Base-by-base conservation (phyloP, 768 basidiomycete genomes). In the Coprinellus aureogranulatus region DNA sequence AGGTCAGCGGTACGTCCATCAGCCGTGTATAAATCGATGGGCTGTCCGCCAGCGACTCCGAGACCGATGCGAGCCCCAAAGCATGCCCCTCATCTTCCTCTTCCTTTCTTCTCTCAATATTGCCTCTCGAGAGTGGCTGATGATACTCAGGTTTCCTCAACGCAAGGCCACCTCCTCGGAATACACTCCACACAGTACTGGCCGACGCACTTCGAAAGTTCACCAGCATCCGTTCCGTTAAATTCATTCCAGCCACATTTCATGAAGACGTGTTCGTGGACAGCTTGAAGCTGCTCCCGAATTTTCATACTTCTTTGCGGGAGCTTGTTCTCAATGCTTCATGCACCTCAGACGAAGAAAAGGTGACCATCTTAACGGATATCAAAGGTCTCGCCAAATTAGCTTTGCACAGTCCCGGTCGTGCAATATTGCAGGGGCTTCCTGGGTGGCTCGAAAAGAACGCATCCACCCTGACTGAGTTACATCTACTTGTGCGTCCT, bases 391-490 rank as follows among this genome's bases (percentile, higher is more conserved):
- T 77, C 30, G 50, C 55, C 12, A 65, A 54, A 23, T 58, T 77
- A 49, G 67, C 67, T 20, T 56, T 75, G 9, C 27, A 66, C 26
- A 71, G 70, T 54, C 79, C 80, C 39, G 72, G 70, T 4, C 67
- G 81, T 44, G 67, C 72, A 9, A 71, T 80, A 22, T 65, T 82
- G 14, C 64, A 77, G 20, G 62, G 75, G 25, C 70, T 81, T 4
- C 76, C 79, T 11, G 73, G 68, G 1, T 83, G 82, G 82, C 65
- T 83, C 4, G 59, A 55, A 22, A 64, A 63, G 26, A 65, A 83
- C 26, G 69, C 69, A 0, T 54, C 57, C 10, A 68, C 67, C 4
- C 62, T 84, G 28, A 61, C 54, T 18, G 72, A 68, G 37, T 67
- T 84, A 23, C 75, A 78, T 67, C 64, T 85, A 3, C 72, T 68